These are phyloP conservation scores for Phlebiopsis flavidoalba DNA, from an alignment of 768 basidiomycete species.

Conservation along the genomic window DNA sequence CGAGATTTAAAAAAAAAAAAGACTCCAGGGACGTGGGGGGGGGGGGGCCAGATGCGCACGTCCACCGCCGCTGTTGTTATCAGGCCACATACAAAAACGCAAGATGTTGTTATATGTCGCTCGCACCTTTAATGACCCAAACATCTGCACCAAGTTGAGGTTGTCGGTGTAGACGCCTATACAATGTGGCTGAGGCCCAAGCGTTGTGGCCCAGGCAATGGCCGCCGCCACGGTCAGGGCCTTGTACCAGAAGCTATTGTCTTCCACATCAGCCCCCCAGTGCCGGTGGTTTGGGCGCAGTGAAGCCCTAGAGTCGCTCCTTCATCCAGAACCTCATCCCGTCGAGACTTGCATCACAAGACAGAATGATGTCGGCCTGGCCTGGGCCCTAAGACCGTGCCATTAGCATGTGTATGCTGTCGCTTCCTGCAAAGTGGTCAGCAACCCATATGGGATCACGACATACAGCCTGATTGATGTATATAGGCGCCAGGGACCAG, in stretches of 20 bases:
- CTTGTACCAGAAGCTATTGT: slow-evolving; percentile 8
- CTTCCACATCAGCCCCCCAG: neutral
- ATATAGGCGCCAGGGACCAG: slow-evolving; percentile 11
- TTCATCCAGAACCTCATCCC: slow-evolving; percentile 19
- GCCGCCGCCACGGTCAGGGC: slow-evolving; percentile 1
- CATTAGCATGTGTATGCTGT: slow-evolving; percentile 17
- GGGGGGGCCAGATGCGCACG: slow-evolving; percentile 18
- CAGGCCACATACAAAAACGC: slow-evolving; percentile 6
- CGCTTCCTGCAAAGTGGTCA: slow-evolving; percentile 14
- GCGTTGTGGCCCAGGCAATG: neutral
- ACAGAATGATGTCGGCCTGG: slow-evolving; percentile 11
- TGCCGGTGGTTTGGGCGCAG: neutral
- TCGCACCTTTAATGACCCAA: slow-evolving; percentile 15
- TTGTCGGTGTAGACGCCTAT: slow-evolving; percentile 22
- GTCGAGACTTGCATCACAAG: slow-evolving; percentile 17
- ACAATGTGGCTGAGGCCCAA: neutral
- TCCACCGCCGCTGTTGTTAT: slow-evolving; percentile 10
- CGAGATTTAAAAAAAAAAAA: too few relatives aligned
- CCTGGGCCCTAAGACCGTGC: neutral
- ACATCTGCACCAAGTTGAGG: slow-evolving; percentile 21
- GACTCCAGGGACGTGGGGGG: too few relatives aligned
- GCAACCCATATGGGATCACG: slow-evolving; percentile 30
- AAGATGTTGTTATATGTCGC: slow-evolving; percentile 18
- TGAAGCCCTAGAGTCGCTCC: slow-evolving; percentile 7
- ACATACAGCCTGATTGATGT: slow-evolving; percentile 24